Evolutionary conservation across 2,329 filamentous ascomycete genomes (phyloP).

Genomic region (Colletotrichum sp.): DNA sequence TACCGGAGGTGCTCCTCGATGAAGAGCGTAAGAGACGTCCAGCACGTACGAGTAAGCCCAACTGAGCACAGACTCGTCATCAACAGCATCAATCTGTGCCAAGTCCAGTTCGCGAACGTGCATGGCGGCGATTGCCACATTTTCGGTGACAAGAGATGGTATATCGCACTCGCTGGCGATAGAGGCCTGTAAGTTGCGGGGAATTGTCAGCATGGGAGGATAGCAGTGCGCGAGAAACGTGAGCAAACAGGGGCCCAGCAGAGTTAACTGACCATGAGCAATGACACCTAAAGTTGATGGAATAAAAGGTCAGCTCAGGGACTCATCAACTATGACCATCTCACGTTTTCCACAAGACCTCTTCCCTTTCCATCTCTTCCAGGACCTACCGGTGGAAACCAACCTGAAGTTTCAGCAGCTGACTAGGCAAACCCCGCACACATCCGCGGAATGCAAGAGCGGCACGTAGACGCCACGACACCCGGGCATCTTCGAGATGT

Average conservation of each 20-base stretch:
- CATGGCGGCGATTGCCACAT: background rate
- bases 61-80: background rate
- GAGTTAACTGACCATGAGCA: background rate
- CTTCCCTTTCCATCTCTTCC: background rate
- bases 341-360: background rate
- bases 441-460: background rate
- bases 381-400: background rate
- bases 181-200: background rate
- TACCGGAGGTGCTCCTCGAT: background rate
- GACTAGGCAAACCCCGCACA: background rate
- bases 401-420: background rate
- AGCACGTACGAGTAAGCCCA: background rate
- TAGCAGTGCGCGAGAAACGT: background rate
- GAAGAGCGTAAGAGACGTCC: background rate
- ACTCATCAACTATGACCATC: rapidly evolving
- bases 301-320: background rate
- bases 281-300: background rate
- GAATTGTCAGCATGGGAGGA: background rate
- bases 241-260: background rate
- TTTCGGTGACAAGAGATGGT: background rate
- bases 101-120: background rate
- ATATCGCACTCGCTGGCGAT: background rate
- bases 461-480: background rate
- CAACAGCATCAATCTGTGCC: background rate
- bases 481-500: background rate